Percentiles rank a stretch among this genome's conserved stretches.
These are phyloP conservation scores for Artemisia tridentata DNA, from an alignment of 129 eudicot genomes.

Conservation along the genomic window DNA sequence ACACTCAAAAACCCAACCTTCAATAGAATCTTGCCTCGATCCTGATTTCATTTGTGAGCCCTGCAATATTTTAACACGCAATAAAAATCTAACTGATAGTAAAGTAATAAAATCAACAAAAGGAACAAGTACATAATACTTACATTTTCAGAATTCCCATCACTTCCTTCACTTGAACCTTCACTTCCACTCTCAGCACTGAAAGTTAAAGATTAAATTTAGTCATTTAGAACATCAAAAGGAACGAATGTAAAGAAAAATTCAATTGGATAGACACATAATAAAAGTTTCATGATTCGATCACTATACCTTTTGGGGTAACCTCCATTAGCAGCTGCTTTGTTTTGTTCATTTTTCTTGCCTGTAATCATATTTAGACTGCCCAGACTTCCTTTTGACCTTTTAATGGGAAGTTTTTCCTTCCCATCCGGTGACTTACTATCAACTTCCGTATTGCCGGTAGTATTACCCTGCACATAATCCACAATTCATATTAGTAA, in stretches of 20 bases:
- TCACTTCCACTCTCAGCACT: slow-evolving; percentile 95
- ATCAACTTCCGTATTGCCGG: slow-evolving; percentile 65
- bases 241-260: not conserved
- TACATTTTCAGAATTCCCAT: slow-evolving; percentile 91
- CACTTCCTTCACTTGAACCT: slow-evolving; percentile 98
- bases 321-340: slow-evolving; percentile 85
- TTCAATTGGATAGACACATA: not conserved
- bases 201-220: slow-evolving; percentile 26
- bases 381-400: slow-evolving; percentile 93
- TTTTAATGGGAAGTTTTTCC: slow-evolving; percentile 94
- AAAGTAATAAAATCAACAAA: not conserved
- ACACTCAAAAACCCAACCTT: slow-evolving; percentile 46
- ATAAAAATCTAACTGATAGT: no score
- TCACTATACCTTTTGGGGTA: slow-evolving; percentile 72
- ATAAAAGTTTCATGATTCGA: not conserved
- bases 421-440: slow-evolving; percentile 79
- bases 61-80: slow-evolving; percentile 34
- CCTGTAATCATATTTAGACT: slow-evolving; percentile 95
- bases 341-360: slow-evolving; percentile 61
- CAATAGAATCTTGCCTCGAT: slow-evolving; percentile 65
- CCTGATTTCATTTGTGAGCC: slow-evolving; percentile 80
- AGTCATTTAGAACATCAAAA: not conserved
- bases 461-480: slow-evolving; percentile 56
- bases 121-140: slow-evolving; percentile 23
- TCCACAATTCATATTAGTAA: slow-evolving; percentile 11